phyloP scores from a whole-genome alignment of 2,329 filamentous ascomycete genomes.

The Emmonsiellopsis sp. region DNA sequence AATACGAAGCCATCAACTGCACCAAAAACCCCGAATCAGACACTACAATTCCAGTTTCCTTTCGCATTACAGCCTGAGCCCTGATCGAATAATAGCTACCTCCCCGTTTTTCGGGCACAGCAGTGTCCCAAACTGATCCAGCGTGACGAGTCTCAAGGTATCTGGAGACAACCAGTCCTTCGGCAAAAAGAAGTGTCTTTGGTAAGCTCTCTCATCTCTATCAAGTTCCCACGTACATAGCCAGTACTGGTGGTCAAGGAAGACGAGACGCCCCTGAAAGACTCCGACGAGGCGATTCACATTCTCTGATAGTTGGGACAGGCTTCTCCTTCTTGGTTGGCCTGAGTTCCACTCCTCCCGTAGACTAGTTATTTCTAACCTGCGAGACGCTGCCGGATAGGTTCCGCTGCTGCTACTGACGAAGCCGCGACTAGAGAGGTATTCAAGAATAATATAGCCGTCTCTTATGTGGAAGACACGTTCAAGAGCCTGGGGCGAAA shows the following conservation, averaged over 20 bases:
- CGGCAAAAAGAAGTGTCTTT: slow-evolving; percentile 19
- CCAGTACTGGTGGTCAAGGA: slow-evolving; percentile 15
- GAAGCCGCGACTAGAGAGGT: neutral
- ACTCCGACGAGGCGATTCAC: slow-evolving; percentile 6
- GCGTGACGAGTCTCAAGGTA: slow-evolving; percentile 10
- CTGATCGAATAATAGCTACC: slow-evolving; percentile 12
- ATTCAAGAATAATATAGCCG: slow-evolving; percentile 2
- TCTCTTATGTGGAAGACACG: neutral
- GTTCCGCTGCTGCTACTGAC: neutral
- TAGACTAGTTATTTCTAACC: slow-evolving; percentile 1
- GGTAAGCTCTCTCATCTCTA: slow-evolving; percentile 3
- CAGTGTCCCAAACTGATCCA: slow-evolving; percentile 15
- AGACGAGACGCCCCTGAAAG: slow-evolving; percentile 7
- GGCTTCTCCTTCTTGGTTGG: neutral
- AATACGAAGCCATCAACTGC: no score
- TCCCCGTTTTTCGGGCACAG: slow-evolving; percentile 20
- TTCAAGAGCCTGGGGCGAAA: neutral
- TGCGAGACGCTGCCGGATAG: neutral
- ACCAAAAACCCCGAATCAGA: no score
- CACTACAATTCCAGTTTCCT: no score
- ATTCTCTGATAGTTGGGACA: slow-evolving; percentile 1
- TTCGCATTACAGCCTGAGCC: neutral
- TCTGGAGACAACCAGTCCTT: slow-evolving; percentile 19
- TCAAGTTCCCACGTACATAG: slow-evolving; percentile 13
- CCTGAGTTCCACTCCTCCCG: neutral